These are phyloP conservation scores for Calonectria ilicicola DNA, from an alignment of 2,329 filamentous ascomycete genomes.

Conservation along the genomic window DNA sequence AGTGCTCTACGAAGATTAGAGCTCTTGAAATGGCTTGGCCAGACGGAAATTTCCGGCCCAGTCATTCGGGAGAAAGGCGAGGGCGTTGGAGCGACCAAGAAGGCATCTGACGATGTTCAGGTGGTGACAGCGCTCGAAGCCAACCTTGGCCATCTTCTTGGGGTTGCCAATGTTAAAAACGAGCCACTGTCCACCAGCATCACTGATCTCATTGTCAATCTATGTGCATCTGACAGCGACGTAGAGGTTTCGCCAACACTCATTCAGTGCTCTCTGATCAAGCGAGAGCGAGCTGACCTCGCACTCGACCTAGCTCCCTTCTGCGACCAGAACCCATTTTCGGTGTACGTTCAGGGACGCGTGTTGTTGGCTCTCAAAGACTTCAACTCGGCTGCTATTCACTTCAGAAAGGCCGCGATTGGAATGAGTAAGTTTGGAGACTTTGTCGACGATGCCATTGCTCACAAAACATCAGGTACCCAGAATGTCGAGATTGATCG, in stretches of 20 bases:
- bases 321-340: conserved; percentile 69
- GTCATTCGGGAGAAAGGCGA: conserved; percentile 54
- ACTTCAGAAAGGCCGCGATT: conserved; percentile 86
- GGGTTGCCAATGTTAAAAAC: conserved; percentile 63
- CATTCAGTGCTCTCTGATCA: conserved; percentile 72
- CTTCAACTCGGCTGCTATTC: conserved; percentile 76
- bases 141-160: conserved; percentile 72
- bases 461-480: conserved; percentile 55
- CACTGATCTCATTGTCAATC: conserved; percentile 75
- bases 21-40: conserved; percentile 77
- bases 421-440: conserved; percentile 76
- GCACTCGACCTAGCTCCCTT: conserved; percentile 69
- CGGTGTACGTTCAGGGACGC: conserved; percentile 86
- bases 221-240: conserved; percentile 74
- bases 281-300: conserved; percentile 69
- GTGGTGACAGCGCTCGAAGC: conserved; percentile 70
- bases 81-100: conserved; percentile 51
- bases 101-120: conserved; percentile 58
- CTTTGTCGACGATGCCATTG: neutral
- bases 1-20: conserved; percentile 79
- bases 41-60: conserved; percentile 66
- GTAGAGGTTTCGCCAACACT: conserved; percentile 72
- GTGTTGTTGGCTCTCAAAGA: conserved; percentile 81
- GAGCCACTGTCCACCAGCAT: conserved; percentile 69
- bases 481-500: conserved; percentile 60